Evolutionary conservation across 2,329 filamentous ascomycete species (phyloP).

Genomic region (Diplodia mutila): DNA sequence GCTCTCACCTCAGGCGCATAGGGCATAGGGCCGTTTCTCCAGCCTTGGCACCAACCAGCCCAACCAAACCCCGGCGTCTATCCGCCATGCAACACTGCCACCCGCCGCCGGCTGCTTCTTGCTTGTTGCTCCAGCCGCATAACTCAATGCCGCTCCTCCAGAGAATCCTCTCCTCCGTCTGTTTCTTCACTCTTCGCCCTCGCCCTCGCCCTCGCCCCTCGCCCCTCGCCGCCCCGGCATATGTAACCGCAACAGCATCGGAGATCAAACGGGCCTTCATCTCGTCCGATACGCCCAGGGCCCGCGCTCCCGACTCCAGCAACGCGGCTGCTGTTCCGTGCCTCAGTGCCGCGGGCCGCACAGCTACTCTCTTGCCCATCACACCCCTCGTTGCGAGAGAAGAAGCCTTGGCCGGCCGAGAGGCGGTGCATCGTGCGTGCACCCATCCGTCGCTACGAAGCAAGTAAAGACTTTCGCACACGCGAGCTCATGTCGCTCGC

Average conservation of each 20-base stretch:
- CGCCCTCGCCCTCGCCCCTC: neutral
- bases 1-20: neutral
- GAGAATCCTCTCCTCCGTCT: neutral
- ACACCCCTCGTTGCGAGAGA: neutral
- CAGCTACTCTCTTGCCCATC: neutral
- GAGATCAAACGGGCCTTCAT: constrained; percentile 16
- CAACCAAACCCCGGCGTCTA: neutral
- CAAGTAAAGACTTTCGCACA: too few species aligned
- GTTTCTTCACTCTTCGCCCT: neutral
- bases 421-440: neutral
- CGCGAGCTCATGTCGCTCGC: constrained; percentile 5
- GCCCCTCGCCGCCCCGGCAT: neutral
- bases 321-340: neutral
- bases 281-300: neutral
- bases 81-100: neutral
- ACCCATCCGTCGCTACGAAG: too few species aligned
- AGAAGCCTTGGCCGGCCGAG: neutral
- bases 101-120: too few species aligned
- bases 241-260: neutral
- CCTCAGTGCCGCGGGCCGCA: neutral
- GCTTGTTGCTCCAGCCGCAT: constrained; percentile 4
- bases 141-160: neutral
- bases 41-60: constrained; percentile 8
- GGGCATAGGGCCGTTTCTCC: constrained; percentile 9
- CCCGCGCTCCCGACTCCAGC: neutral